Base-by-base conservation (phyloP, 2,329 filamentous ascomycete species). In the Mycosphaerella arachidis region DNA sequence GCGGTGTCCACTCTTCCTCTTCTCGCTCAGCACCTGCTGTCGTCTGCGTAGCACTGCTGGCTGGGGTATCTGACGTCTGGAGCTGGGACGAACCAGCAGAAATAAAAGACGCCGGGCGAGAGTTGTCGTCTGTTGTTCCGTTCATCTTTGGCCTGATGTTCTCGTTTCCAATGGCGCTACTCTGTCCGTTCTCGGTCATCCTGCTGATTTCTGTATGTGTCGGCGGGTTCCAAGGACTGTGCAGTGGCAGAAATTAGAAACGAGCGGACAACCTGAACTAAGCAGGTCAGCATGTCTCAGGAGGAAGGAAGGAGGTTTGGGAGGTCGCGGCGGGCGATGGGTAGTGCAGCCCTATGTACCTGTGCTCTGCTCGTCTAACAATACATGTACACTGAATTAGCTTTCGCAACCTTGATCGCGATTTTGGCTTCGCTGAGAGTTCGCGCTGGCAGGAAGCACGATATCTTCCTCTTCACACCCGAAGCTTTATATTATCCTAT, bases 1-100 rank as follows among this genome's bases (percentile, higher is more conserved):
- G 69, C 20, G 67, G 55, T 40, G 62, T 61, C 65, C 67, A 70
- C 48, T 66, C 60, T 27, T 68, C 63, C 43, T 68, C 63, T 37
- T 69, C 62, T 30, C 55, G 48, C 18, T 63, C 64, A 31, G 54
- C 57, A 43, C 61, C 62, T 20, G 63, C 65, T 20, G 62, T 62
- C 46, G 68, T 69, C 29, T 63, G 61, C 16, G 58, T 59, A 18
- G 66, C 65, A 55, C 64, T 68, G 43, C 59, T 66, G 16, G 64
- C 68, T 9, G 66, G 63, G 9, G 67, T 68, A 50, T 64, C 63
- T 16, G 60, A 57, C 9, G 61, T 51, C 37, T 59, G 59, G n/a
- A 60, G 50, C 53, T 66, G 62, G n/a, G 68, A 69, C 20, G 66
- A 54, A 10, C 63, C 62, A 45, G 56, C 63, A 29, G 68, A 71